Base-by-base conservation (phyloP, 805 yeast species). In the Wickerhamiella sorbophila region DNA sequence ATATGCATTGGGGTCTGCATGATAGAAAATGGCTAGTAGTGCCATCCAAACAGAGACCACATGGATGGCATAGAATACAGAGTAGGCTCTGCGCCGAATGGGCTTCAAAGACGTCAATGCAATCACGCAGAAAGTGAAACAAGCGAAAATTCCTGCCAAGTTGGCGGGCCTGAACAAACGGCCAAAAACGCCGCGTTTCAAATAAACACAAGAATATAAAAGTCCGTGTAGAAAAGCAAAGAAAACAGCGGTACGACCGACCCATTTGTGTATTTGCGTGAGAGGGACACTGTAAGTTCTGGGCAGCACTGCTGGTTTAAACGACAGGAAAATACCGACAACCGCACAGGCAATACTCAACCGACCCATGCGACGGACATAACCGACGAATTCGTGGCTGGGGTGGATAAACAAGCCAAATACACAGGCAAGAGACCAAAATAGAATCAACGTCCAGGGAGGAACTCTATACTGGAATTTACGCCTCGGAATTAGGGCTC, bases 221-320 rank as follows among this genome's bases (percentile, higher is more conserved):
- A 67, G 40, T 0, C 86, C 75, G 54, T 88, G 97, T 8, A 74
- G 37, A 0, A 71, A 44, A 1, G 84, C 72, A 54, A 82, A 78
- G 5, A 80, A 24, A 0, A 85, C 78, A n/a, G 84, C 72, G 2
- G 80, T 60, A 43, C 97, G 66, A 2, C 94, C 80, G 1, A 87
- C 63, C 96, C 96, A 88, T 57, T 87, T 87, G 62, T 88, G 97
- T 17, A 85, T 64, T 0, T 93, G 87, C 9, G 86, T 56, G 29
- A 86, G 58, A 6, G 78, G 59, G 39, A 86, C 62, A 55, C 84
- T 84, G 18, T 85, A 61, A 0, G 81, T 74, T 38, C 73, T 67
- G 0, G 95, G 95, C 37, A 88, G 60, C 1, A 94, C 88, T 1
- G 91, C 77, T 0, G 97, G 96, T 43, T 91, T 64, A 42, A 85